These are phyloP conservation scores for Metschnikowia picachoensis DNA, from an alignment of 805 yeast genomes.

Conservation along the genomic window DNA sequence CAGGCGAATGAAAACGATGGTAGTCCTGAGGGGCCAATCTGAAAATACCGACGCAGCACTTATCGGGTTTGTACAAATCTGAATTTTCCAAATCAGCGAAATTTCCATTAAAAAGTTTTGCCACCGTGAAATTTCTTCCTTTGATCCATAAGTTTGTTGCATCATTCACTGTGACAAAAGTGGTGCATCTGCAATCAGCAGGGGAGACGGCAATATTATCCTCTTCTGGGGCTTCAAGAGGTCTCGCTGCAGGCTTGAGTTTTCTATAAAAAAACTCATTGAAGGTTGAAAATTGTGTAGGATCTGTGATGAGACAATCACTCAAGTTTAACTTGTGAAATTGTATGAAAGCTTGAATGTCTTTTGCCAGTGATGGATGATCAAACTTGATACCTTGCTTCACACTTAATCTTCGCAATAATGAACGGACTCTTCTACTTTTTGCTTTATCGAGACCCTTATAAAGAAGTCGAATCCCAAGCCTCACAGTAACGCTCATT, in stretches of 20 bases:
- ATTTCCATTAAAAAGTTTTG: conserved; percentile 51
- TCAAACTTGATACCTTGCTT: conserved; percentile 88
- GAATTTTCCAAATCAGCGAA: conserved; percentile 41
- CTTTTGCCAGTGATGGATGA: conserved; percentile 55
- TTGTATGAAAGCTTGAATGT: conserved; percentile 71
- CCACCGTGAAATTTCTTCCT: conserved; percentile 69
- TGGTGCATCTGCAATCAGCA: conserved; percentile 84
- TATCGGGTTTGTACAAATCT: conserved; percentile 29
- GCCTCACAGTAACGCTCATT: conserved; percentile 80
- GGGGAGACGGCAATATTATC: conserved; percentile 60
- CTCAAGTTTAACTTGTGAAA: conserved; percentile 77
- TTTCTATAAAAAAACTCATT: conserved; percentile 87
- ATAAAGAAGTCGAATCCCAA: conserved; percentile 83
- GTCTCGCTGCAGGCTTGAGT: conserved; percentile 67
- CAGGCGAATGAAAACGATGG: conserved; percentile 89
- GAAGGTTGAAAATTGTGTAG: conserved; percentile 58
- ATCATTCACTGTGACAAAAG: conserved; percentile 51
- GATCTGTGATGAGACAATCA: conserved; percentile 55
- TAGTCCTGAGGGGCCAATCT: conserved; percentile 96
- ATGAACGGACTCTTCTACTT: conserved; percentile 51
- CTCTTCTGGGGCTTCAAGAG: conserved; percentile 54
- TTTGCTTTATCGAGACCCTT: conserved; percentile 66
- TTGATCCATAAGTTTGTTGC: conserved; percentile 89
- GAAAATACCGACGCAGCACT: conserved; percentile 71
- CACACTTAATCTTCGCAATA: conserved; percentile 61